Percentiles rank a stretch among this genome's conserved stretches.
phyloP scores from a whole-genome alignment of 1,139 yeast species.

The Debaryomyces sp. region DNA sequence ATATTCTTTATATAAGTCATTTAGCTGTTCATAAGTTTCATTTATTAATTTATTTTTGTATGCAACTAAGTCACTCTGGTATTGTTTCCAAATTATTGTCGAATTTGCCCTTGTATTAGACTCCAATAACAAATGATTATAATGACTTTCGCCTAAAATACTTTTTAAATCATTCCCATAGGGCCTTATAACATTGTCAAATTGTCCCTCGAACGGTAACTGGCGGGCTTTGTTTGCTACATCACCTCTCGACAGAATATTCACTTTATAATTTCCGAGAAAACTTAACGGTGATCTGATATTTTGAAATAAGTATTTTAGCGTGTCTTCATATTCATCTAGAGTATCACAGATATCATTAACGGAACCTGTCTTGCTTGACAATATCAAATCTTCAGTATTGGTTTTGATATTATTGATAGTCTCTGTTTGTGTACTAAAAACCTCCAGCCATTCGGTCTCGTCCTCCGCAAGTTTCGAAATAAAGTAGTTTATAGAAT shows the following conservation, averaged over 20 bases:
- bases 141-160: constrained; percentile 31
- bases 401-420: constrained; percentile 34
- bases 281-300: constrained; percentile 39
- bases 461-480: constrained; percentile 33
- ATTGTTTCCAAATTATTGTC: constrained; percentile 39
- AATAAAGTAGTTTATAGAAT: constrained; percentile 29
- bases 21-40: constrained; percentile 27
- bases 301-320: constrained; percentile 28
- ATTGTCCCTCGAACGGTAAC: constrained; percentile 36
- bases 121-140: constrained; percentile 30
- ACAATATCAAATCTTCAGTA: constrained; percentile 35
- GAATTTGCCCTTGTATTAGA: constrained; percentile 28
- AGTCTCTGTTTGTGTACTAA: constrained; percentile 36
- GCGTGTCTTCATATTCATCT: constrained; percentile 34
- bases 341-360: constrained; percentile 23
- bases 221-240: constrained; percentile 11
- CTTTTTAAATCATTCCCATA: constrained; percentile 29
- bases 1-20: constrained; percentile 29
- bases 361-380: constrained; percentile 17
- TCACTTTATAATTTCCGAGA: constrained; percentile 14
- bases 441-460: constrained; percentile 37
- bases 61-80: constrained; percentile 24
- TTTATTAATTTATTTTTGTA: constrained; percentile 25
- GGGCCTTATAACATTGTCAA: constrained; percentile 28
- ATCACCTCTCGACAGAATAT: constrained; percentile 10